Base-by-base conservation (phyloP, 441 rosid species). In the Flueggea neowawraea region DNA sequence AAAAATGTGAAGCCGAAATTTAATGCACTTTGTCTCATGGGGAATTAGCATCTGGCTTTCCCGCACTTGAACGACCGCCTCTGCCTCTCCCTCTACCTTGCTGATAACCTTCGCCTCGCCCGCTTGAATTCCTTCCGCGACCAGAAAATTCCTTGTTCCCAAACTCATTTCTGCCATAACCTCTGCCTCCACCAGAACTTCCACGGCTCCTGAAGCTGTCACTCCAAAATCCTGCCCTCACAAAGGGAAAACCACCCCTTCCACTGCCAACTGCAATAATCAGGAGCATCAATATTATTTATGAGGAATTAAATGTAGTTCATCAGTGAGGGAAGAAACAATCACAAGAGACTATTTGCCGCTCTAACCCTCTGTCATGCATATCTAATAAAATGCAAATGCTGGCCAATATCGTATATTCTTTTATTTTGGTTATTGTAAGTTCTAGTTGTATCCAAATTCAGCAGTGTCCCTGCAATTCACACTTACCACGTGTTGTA, bases 181-280 rank as follows among this genome's bases (percentile, higher is more conserved):
- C 76, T 67, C 83, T 63, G 48, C 84, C 77, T 1, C 83, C 82
- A 54, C 75, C 67, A 28, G 68, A 80, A 36, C 62, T 76, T 16
- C 85, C 88, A 5, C 77, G 80, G 47, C 76, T 65, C 64, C 89
- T 85, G 59, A 80, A 84, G 70, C 67, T 69, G 59, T 88, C 85
- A 50, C 52, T 82, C 54, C 80, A 71, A 67, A 67, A 82, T 36
- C 77, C 83, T 63, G 71, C 80, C 75, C 87, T 78, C 41, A 83
- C 77, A 17, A 73, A 52, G 22, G 75, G 64, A 48, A 66, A 82
- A 70, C 85, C 70, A 51, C 88, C 84, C 61, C 88, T 78, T 59
- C 83, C 73, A 10, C 79, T 55, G 41, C 70, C 80, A 72, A 69
- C 95, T 82, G 80, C 63, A 72, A 50, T 22, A 69, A 64, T 28